Evolutionary conservation across 2,329 filamentous ascomycete species (phyloP).

Genomic region (Penicillium rolfsii): DNA sequence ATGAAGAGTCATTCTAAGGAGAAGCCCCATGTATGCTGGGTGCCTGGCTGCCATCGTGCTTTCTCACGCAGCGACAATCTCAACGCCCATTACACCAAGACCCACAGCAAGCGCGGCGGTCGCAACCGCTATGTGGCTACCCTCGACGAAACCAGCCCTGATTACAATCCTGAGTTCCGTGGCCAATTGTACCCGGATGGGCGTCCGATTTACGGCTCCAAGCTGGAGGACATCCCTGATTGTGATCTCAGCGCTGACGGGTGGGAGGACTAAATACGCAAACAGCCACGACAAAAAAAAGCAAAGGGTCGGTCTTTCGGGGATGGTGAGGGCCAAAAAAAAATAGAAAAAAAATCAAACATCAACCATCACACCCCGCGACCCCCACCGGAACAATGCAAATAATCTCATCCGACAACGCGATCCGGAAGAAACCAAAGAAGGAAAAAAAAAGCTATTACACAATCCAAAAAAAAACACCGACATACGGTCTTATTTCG

Average conservation of each 20-base stretch:
- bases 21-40: constrained; percentile 50
- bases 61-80: constrained; percentile 52
- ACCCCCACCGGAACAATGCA: background rate
- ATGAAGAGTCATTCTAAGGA: constrained; percentile 53
- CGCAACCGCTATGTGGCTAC: constrained; percentile 53
- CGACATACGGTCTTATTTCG: constrained; percentile 1
- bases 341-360: constrained; percentile 6
- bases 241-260: constrained; percentile 39
- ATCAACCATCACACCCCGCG: constrained; percentile 8
- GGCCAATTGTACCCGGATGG: constrained; percentile 49
- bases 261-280: constrained; percentile 37
- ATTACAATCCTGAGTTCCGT: constrained; percentile 50
- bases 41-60: constrained; percentile 46
- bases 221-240: constrained; percentile 41
- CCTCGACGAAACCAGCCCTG: constrained; percentile 46
- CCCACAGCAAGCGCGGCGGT: constrained; percentile 51
- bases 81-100: constrained; percentile 51
- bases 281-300: constrained; percentile 19
- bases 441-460: background rate
- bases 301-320: background rate
- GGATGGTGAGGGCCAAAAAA: background rate
- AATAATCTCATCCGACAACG: background rate
- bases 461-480: background rate
- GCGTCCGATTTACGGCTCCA: constrained; percentile 44
- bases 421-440: background rate